phyloP scores from a whole-genome alignment of 345 rosid genomes.

The Aquilaria yunnanensis region DNA sequence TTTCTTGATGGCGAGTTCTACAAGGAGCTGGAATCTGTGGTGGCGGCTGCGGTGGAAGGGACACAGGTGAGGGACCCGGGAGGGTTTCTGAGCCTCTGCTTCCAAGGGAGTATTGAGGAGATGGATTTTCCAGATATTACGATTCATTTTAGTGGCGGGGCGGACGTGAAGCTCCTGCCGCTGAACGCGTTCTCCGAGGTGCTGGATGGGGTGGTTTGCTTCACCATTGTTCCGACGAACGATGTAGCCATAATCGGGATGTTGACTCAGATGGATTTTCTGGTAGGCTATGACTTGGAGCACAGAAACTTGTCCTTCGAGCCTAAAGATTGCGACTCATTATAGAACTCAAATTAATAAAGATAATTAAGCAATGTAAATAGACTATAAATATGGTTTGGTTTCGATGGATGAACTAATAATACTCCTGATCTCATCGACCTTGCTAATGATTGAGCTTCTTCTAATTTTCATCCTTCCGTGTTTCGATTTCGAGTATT shows the following conservation, averaged over 20 bases:
- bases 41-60: constrained; percentile 21
- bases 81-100: constrained; percentile 29
- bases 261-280: constrained; percentile 33
- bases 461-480: too few relatives aligned
- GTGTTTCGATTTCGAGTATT: too few relatives aligned
- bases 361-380: too few relatives aligned
- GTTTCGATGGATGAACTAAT: too few relatives aligned
- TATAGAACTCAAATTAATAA: background rate
- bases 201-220: constrained; percentile 26
- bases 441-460: too few relatives aligned
- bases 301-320: constrained; percentile 30
- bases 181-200: constrained; percentile 25
- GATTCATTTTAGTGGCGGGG: constrained; percentile 43
- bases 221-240: constrained; percentile 24
- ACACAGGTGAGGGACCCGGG: constrained; percentile 31
- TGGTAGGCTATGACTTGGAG: constrained; percentile 39
- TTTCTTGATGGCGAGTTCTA: constrained; percentile 34
- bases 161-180: constrained; percentile 40
- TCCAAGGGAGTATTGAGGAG: background rate
- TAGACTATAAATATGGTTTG: too few relatives aligned
- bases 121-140: constrained; percentile 37
- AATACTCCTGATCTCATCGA: too few relatives aligned
- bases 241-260: constrained; percentile 31
- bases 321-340: constrained; percentile 33
- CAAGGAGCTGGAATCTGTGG: constrained; percentile 17